Evolutionary conservation across 1,284 basidiomycete species (phyloP), one percentile per base, ranked within the genome.

Genomic region (Abortiporus biennis): DNA sequence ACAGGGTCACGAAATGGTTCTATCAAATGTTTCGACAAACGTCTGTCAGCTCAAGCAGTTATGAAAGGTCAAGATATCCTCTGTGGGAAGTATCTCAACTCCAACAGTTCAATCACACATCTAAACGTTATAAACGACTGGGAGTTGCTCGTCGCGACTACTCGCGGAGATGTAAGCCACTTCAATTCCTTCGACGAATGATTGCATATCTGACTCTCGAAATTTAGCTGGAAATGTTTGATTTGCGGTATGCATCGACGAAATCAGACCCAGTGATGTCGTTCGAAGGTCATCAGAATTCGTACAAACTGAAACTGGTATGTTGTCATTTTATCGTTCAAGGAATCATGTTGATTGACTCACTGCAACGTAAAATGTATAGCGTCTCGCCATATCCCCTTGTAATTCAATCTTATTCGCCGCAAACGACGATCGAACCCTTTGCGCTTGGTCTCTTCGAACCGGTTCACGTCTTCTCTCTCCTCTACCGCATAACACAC

Each of bases 351-450:
- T 3, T 36, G 16, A 2, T 20, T 35, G 16, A 38, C 20, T 36
- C 31, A n/a, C 1, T 13, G 3, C 11, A 9, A 9, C 27, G n/a
- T 29, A 29, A 29, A n/a, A 8, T 40, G 20, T 47, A 12, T 47
- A 86, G 84, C 82, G 84, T 6, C 63, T 85, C 13, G 62, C 71
- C 1, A 56, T 76, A 9, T 82, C 85, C 47, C 70, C 76, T 0
- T 59, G 62, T 2, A 72, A 85, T 43, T 69, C 80, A 36, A 79
- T 84, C 48, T 54, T 92, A 12, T 90, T 90, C 52, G 79, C 79
- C 3, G 81, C 80, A 1, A 87, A 86, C 3, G 71, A 80, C 56
- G 76, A 83, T 66, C 54, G 69, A 51, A 61, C 71, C 49, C 65
- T 86, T 58, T 69, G 80, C 20, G 72, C 69, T 1, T 88, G 85